A percentile compares a stretch with the other conserved stretches of the same genome.
Evolutionary conservation across 2,329 filamentous ascomycete genomes (phyloP).

Genomic region (Xenoacremonium recifei): DNA sequence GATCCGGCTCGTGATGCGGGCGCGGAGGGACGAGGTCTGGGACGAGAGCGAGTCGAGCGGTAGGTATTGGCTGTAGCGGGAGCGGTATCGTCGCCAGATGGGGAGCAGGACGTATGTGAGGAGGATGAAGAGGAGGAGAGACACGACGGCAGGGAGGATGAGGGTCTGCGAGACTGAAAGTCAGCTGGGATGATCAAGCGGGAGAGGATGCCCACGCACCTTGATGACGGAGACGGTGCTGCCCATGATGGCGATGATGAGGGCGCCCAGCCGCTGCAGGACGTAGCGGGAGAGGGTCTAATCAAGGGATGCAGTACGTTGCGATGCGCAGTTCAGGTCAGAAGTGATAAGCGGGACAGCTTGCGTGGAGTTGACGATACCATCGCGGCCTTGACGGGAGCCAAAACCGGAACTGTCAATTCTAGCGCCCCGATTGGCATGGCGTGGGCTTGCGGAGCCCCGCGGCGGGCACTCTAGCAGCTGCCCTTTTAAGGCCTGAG

Average conservation of each 20-base stretch:
- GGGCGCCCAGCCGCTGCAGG: too few species aligned
- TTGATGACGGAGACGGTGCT: conserved; percentile 35
- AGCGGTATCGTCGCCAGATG: conserved; percentile 66
- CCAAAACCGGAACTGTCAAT: too few species aligned
- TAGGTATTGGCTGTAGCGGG: conserved; percentile 72
- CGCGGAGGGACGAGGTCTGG: conserved; percentile 53
- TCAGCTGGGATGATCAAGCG: conserved; percentile 6
- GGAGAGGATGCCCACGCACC: conserved; percentile 20
- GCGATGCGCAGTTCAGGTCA: too few species aligned
- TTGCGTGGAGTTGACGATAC: too few species aligned
- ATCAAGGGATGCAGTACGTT: too few species aligned
- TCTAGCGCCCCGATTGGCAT: too few species aligned
- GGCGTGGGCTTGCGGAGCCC: too few species aligned
- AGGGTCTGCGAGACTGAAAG: conserved; percentile 57
- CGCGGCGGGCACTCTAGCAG: too few species aligned
- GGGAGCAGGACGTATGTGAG: conserved; percentile 66
- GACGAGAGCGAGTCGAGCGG: conserved; percentile 63
- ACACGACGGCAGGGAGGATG: conserved; percentile 68
- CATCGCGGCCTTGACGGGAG: too few species aligned
- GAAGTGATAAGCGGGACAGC: too few species aligned
- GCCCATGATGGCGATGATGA: conserved; percentile 27
- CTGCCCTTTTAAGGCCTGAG: too few species aligned
- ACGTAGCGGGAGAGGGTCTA: too few species aligned
- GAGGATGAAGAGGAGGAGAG: conserved; percentile 65
- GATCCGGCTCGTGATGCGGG: conserved; percentile 41